phyloP scores from a whole-genome alignment of 2,329 filamentous ascomycete species.

The Corinectria fuckeliana region DNA sequence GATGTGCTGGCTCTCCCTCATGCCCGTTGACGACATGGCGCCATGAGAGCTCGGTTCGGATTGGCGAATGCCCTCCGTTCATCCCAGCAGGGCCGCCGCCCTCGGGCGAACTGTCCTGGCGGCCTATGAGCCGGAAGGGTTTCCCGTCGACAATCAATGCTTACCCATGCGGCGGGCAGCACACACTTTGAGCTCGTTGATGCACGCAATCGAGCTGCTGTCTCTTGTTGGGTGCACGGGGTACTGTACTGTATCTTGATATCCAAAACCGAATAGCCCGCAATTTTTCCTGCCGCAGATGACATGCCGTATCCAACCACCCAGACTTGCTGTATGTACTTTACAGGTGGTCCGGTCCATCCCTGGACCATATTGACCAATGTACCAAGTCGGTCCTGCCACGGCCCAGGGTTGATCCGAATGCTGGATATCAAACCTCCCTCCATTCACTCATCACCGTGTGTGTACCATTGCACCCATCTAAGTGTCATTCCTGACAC shows the following conservation, averaged over 20 bases:
- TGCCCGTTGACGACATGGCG: slow-evolving; percentile 34
- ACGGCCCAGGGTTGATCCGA: slow-evolving; percentile 22
- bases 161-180: slow-evolving; percentile 13
- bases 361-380: slow-evolving; percentile 11
- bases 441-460: not conserved
- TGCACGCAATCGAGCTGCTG: slow-evolving; percentile 25
- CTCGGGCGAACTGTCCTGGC: slow-evolving; percentile 26
- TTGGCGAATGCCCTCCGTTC: slow-evolving; percentile 21
- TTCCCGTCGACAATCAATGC: slow-evolving; percentile 9
- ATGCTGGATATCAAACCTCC: slow-evolving; percentile 17
- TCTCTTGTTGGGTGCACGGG: slow-evolving; percentile 11
- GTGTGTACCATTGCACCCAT: not conserved
- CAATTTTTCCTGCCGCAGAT: slow-evolving; percentile 27
- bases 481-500: not conserved
- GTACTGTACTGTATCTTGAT: slow-evolving; percentile 34
- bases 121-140: slow-evolving; percentile 17
- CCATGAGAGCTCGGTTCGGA: slow-evolving; percentile 18
- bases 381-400: slow-evolving; percentile 13
- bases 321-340: slow-evolving; percentile 6
- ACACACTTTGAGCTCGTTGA: slow-evolving; percentile 25
- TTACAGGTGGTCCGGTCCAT: slow-evolving; percentile 14
- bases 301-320: slow-evolving; percentile 32
- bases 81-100: slow-evolving; percentile 24
- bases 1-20: slow-evolving; percentile 28
- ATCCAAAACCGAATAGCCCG: slow-evolving; percentile 24